These are phyloP conservation scores for Ampelocalamus luodianensis DNA, from an alignment of 176 grass and related monocot species.

Conservation along the genomic window DNA sequence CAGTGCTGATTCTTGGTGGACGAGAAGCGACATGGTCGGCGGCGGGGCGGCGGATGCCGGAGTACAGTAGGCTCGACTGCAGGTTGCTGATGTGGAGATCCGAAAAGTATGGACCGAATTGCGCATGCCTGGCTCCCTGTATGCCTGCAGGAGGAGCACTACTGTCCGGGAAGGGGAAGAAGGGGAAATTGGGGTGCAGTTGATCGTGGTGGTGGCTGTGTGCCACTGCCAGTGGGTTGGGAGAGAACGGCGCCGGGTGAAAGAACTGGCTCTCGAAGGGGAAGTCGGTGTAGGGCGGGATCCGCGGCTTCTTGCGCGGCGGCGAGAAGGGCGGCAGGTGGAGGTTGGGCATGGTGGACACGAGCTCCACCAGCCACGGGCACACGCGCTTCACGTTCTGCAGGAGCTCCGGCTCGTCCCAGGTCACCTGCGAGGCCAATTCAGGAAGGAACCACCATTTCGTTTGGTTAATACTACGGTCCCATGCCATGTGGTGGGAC, in stretches of 20 bases:
- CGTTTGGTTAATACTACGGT: background rate
- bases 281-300: constrained; percentile 46
- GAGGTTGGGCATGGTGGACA: constrained; percentile 74
- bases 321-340: constrained; percentile 70
- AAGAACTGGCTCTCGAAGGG: constrained; percentile 52
- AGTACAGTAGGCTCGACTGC: constrained; percentile 43
- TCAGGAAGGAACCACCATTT: background rate
- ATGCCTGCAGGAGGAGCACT: constrained; percentile 70
- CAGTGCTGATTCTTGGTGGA: constrained; percentile 41
- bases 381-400: constrained; percentile 86
- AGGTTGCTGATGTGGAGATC: constrained; percentile 70
- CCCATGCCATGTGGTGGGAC: background rate
- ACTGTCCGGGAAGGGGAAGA: constrained; percentile 59
- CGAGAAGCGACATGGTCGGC: constrained; percentile 20
- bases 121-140: constrained; percentile 99
- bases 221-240: background rate
- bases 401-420: constrained; percentile 92
- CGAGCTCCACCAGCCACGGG: constrained; percentile 87
- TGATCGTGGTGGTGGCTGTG: constrained; percentile 7
- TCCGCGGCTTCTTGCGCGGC: constrained; percentile 77
- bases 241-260: background rate
- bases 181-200: constrained; percentile 36
- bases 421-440: constrained; percentile 64
- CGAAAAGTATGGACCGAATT: constrained; percentile 62
- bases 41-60: constrained; percentile 35